phyloP scores from a whole-genome alignment of 345 rosid species.

The Eucalyptus shirleyi region DNA sequence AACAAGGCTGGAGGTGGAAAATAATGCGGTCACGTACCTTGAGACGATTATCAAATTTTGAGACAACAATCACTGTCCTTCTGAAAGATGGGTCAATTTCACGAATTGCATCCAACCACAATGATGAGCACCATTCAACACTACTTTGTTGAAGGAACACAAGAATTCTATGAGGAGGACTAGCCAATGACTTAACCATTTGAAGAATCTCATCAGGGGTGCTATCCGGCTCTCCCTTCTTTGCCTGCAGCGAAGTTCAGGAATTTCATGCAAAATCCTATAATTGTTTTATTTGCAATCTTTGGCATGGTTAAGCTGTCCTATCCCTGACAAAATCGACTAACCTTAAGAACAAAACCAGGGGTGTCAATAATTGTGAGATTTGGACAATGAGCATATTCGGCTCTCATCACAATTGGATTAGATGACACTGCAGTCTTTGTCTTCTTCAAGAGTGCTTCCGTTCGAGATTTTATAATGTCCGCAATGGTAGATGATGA shows the following conservation, averaged over 20 bases:
- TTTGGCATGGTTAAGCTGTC: neutral
- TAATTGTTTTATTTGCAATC: neutral
- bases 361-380: conserved; percentile 95
- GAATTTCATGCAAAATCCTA: neutral
- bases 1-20: neutral
- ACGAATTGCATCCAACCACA: conserved; percentile 88
- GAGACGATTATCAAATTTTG: conserved; percentile 94
- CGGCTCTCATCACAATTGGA: conserved; percentile 98
- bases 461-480: conserved; percentile 72
- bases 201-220: conserved; percentile 90
- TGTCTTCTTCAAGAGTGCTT: conserved; percentile 50
- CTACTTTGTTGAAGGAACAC: conserved; percentile 96
- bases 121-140: conserved; percentile 96
- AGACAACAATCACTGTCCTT: conserved; percentile 81
- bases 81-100: conserved; percentile 87
- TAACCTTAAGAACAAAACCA: conserved; percentile 92
- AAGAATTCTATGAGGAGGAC: conserved; percentile 92
- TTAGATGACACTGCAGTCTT: conserved; percentile 84
- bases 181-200: conserved; percentile 87
- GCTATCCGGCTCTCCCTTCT: conserved; percentile 93
- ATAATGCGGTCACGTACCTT: conserved; percentile 29
- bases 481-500: conserved; percentile 65
- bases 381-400: conserved; percentile 94
- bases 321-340: neutral
- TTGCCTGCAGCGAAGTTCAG: conserved; percentile 35